Evolutionary conservation across 1,284 basidiomycete species (phyloP), one percentile per base, ranked within the genome.

Genomic region (Earliella scabrosa): DNA sequence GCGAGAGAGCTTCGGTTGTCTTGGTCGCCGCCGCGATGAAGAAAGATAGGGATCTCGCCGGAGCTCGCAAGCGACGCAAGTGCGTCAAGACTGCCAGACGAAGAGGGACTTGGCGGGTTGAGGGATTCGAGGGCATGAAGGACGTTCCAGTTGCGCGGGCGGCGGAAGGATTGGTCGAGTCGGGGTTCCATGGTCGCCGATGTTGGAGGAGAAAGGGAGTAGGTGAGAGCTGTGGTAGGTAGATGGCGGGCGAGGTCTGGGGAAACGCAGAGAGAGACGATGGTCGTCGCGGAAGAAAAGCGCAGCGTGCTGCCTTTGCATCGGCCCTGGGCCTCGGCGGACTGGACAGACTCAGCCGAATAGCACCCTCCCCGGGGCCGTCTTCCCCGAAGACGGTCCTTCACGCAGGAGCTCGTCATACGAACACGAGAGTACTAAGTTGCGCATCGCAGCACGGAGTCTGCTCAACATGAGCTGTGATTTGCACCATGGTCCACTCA

Each of bases 41-140:
- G 70, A 47, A 86, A 68, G 39, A 87, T 76, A 7, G 83, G 84
- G 44, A 88, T 83, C 45, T 82, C 77, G 27, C 79, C 82, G 21
- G 77, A 79, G 50, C 79, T 82, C 56, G 71, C 76, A 5, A 75
- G 66, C 46, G 72, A 67, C 18, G 72, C 61, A 46, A 79, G 63
- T 18, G 71, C 68, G 46, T 73, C 73, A n/a, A 79, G 67, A 43
- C 68, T 77, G 49, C 79, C 66, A 29, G 80, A 73, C 2, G 82
- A 78, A 10, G 83, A 82, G 7, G 83, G 81, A 38, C 65, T 70
- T 7, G 61, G 66, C 10, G 77, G 79, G 4, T 68, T 66, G 34
- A 84, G 67, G 24, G 63, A 75, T 35, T 73, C 78, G 52, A 80
- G 75, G 53, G 70, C 76, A 35, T 73, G 63, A 4, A 82, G 74